Percentiles rank a stretch among this genome's conserved stretches.
Conservation (phyloP, 805 yeast genomes). For the Cyberlindnera samutprakarnensis region DNA sequence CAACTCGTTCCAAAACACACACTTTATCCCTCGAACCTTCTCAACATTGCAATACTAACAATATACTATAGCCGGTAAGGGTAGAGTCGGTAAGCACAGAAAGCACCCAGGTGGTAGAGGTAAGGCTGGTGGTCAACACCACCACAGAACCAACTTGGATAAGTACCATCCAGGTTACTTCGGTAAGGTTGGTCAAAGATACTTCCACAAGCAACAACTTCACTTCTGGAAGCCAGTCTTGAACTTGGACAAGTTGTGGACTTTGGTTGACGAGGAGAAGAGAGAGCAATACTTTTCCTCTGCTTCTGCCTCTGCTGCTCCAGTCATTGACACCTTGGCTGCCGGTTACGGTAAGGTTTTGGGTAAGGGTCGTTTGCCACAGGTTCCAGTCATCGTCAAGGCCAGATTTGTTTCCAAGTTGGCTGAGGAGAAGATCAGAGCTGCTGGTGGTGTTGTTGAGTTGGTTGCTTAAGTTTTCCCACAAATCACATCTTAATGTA, state of each 20-base stretch:
- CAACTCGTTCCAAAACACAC: too few relatives aligned
- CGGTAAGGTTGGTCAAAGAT: conserved; percentile 99
- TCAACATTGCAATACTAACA: too few relatives aligned
- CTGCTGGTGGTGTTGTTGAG: conserved; percentile 99
- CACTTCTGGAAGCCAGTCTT: conserved; percentile 98
- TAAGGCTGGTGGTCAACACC: conserved; percentile 99
- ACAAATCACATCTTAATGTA: conserved; percentile 2
- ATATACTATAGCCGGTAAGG: conserved; percentile 84
- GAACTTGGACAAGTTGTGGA: conserved; percentile 98
- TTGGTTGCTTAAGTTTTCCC: conserved; percentile 92
- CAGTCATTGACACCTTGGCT: conserved; percentile 99
- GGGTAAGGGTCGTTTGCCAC: conserved; percentile 98
- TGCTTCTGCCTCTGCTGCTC: conserved; percentile 85
- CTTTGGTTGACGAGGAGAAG: conserved; percentile 88
- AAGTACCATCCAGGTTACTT: conserved; percentile 99
- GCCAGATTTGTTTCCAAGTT: conserved; percentile 99
- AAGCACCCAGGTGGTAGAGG: conserved; percentile 99
- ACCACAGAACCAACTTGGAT: conserved; percentile 99
- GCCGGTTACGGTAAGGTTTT: conserved; percentile 99
- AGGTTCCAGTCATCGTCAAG: conserved; percentile 97
- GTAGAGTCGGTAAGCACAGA: conserved; percentile 99
- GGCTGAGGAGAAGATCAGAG: conserved; percentile 99
- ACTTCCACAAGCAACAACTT: conserved; percentile 91
- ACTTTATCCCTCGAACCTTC: too few relatives aligned
- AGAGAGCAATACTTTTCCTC: conserved; percentile 88